A percentile compares a stretch with the other conserved stretches of the same genome.
Conservation (phyloP, 2,329 filamentous ascomycete species). For the Gaeumannomyces sp. region DNA sequence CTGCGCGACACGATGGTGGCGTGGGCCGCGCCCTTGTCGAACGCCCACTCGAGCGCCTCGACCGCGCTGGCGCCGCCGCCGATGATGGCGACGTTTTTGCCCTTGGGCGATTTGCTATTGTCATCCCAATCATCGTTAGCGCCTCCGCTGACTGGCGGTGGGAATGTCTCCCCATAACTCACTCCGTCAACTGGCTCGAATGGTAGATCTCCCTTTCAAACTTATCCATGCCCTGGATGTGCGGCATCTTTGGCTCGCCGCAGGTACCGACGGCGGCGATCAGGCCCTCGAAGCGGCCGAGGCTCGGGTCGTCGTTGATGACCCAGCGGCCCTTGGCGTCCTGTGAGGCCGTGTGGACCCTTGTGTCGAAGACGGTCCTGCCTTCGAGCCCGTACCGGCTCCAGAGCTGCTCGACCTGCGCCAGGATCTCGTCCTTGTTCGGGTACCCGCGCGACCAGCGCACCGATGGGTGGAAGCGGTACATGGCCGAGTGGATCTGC, state of each 20-base stretch:
- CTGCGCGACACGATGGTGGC: slow-evolving; percentile 69
- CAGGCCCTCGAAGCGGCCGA: slow-evolving; percentile 72
- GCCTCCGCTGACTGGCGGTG: no score
- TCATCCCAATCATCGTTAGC: background rate
- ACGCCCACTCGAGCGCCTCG: slow-evolving; percentile 75
- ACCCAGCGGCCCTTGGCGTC: slow-evolving; percentile 52
- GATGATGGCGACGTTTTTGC: slow-evolving; percentile 69
- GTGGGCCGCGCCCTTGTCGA: slow-evolving; percentile 57
- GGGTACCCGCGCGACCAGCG: slow-evolving; percentile 73
- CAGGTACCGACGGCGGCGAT: slow-evolving; percentile 76
- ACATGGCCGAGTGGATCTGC: slow-evolving; percentile 75
- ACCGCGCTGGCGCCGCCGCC: slow-evolving; percentile 77
- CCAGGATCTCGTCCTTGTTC: slow-evolving; percentile 66
- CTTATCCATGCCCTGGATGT: slow-evolving; percentile 61
- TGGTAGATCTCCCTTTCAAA: slow-evolving; percentile 71
- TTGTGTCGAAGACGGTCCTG: slow-evolving; percentile 65
- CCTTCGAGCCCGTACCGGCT: slow-evolving; percentile 64
- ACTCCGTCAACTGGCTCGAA: slow-evolving; percentile 66
- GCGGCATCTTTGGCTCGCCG: slow-evolving; percentile 66
- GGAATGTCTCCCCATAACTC: background rate
- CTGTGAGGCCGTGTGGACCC: slow-evolving; percentile 60
- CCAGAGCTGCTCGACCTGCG: slow-evolving; percentile 67
- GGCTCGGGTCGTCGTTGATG: slow-evolving; percentile 58
- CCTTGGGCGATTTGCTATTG: slow-evolving; percentile 57
- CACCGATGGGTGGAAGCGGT: slow-evolving; percentile 77